These are phyloP conservation scores for Paramecium primaurelia DNA, from an alignment of 73 alveolate species.

Conservation along the genomic window DNA sequence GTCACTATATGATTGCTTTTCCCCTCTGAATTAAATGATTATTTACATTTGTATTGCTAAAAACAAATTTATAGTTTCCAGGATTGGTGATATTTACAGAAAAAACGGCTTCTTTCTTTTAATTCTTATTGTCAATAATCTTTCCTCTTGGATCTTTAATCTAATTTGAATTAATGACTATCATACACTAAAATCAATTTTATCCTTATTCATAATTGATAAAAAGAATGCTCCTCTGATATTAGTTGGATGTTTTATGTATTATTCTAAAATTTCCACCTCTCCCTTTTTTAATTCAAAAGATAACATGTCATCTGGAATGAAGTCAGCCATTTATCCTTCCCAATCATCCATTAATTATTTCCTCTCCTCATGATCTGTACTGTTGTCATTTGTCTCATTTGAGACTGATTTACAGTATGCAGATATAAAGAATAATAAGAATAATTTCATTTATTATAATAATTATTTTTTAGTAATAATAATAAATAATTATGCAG, in stretches of 20 bases:
- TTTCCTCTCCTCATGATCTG: not conserved
- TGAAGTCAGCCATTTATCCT: constrained; percentile 50
- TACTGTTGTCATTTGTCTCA: not conserved
- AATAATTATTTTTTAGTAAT: not conserved
- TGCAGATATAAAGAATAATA: not conserved
- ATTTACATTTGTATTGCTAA: constrained; percentile 41
- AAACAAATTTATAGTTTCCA: constrained; percentile 52
- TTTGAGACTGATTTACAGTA: not conserved
- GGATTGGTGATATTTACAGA: constrained; percentile 36
- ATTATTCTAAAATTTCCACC: constrained; percentile 40
- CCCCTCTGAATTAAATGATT: constrained; percentile 1
- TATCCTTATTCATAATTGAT: constrained; percentile 18
- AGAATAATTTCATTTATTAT: not conserved
- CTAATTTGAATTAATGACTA: not conserved
- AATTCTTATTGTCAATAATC: not conserved
- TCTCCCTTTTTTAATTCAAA: constrained; percentile 47
- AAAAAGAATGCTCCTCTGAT: constrained; percentile 60
- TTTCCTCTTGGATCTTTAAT: constrained; percentile 48
- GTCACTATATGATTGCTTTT: constrained; percentile 31
- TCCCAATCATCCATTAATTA: constrained; percentile 57
- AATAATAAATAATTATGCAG: not conserved
- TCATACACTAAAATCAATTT: constrained; percentile 45
- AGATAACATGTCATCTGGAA: constrained; percentile 58
- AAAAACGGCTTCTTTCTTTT: constrained; percentile 55
- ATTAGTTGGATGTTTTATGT: constrained; percentile 36